phyloP scores from a whole-genome alignment of 108 stramenopile species.

The Skeletonema potamos region DNA sequence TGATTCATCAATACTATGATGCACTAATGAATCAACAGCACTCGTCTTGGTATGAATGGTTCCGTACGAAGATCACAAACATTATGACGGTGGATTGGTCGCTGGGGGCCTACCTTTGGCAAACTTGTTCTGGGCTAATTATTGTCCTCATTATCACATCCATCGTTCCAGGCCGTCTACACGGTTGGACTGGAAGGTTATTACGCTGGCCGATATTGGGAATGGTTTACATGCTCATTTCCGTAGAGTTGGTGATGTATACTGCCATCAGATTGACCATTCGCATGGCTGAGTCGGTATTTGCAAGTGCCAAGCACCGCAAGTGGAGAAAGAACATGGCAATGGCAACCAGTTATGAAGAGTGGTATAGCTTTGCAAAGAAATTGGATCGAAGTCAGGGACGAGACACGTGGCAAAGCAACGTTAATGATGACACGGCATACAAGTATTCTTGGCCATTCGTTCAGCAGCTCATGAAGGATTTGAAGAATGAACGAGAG shows the following conservation, averaged over 20 bases:
- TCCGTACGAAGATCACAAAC: conserved; percentile 39
- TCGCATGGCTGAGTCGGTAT: conserved; percentile 54
- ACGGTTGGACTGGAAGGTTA: conserved; percentile 62
- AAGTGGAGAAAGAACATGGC: conserved; percentile 53
- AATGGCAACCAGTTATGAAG: conserved; percentile 58
- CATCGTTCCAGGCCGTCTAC: conserved; percentile 73
- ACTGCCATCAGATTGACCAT: conserved; percentile 68
- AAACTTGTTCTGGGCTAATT: conserved; percentile 65
- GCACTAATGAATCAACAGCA: conserved; percentile 22
- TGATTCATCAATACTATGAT: conserved; percentile 32
- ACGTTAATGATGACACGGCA: conserved; percentile 56
- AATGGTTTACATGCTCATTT: conserved; percentile 71
- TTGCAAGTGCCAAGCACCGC: conserved; percentile 80
- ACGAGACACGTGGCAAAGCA: conserved; percentile 63
- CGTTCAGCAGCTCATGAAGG: conserved; percentile 63
- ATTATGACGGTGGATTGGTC: conserved; percentile 74
- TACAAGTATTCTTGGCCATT: conserved; percentile 84
- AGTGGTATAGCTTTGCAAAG: conserved; percentile 72
- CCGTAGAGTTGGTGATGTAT: conserved; percentile 74
- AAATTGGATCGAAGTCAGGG: conserved; percentile 75
- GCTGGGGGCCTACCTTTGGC: conserved; percentile 68
- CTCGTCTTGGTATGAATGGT: conserved; percentile 34
- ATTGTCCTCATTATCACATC: conserved; percentile 50
- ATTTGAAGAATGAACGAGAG: conserved; percentile 61
- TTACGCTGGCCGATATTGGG: conserved; percentile 81